These are phyloP conservation scores for Neostapfia colusana DNA, from an alignment of 176 grass and related monocot genomes.

Conservation along the genomic window DNA sequence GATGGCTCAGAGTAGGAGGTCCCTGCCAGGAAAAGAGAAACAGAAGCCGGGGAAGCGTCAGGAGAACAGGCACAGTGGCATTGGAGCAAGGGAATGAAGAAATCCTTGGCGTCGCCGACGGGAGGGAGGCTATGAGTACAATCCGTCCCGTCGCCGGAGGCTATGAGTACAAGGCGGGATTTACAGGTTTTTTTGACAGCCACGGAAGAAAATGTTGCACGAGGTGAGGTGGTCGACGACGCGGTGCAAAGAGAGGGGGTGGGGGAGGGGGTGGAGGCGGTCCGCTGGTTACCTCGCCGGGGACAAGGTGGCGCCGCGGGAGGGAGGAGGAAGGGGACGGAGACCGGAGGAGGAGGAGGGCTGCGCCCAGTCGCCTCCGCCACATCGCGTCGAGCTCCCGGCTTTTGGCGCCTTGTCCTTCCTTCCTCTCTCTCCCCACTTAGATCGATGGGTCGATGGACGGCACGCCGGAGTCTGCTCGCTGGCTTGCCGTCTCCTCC, in stretches of 20 bases:
- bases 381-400: conserved; percentile 23
- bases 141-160: background rate
- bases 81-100: background rate
- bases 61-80: no score
- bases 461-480: no score
- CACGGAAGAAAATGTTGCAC: background rate
- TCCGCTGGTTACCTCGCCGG: conserved; percentile 27
- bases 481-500: no score
- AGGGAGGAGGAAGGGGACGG: background rate
- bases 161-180: background rate
- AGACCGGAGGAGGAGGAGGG: conserved; percentile 34
- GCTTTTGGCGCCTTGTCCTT: no score
- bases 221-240: background rate
- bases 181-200: background rate
- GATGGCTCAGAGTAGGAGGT: conserved; percentile 10
- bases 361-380: conserved; percentile 37
- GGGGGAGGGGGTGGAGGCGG: no score
- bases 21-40: conserved; percentile 18
- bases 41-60: background rate
- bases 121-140: background rate
- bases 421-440: background rate
- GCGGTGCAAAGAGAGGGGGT: conserved; percentile 12
- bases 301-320: background rate
- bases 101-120: background rate
- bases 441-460: background rate